Percentiles rank a stretch among this genome's conserved stretches.
Evolutionary conservation across 305 asterid species (phyloP).

Genomic region (Salvia sclarea): DNA sequence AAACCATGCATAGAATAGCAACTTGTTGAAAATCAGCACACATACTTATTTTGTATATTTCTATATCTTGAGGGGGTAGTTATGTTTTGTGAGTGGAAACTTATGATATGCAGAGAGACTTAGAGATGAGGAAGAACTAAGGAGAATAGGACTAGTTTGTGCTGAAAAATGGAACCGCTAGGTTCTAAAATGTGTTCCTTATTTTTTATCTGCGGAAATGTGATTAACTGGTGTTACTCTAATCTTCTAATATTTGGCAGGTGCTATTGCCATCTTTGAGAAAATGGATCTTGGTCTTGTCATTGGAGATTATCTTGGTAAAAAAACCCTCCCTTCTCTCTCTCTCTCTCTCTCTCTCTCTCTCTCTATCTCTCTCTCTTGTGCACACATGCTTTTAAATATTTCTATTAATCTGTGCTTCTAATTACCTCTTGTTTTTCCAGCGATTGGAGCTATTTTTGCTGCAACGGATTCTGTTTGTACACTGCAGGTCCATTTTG

Average conservation of each 20-base stretch:
- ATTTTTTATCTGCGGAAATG: not conserved
- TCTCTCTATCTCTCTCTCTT: no score
- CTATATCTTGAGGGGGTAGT: not conserved
- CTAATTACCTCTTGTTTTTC: slow-evolving; percentile 20
- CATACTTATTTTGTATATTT: slow-evolving; percentile 1
- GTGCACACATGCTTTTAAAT: not conserved
- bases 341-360: not conserved
- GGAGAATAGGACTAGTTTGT: not conserved
- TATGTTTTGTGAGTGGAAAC: slow-evolving; percentile 5
- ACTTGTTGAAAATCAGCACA: not conserved
- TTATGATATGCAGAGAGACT: not conserved
- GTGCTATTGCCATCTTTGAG: slow-evolving; percentile 51
- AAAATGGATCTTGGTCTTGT: slow-evolving; percentile 52
- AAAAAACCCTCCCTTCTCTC: slow-evolving; percentile 11
- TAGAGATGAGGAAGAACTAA: not conserved
- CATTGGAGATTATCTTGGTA: slow-evolving; percentile 65
- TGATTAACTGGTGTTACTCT: slow-evolving; percentile 16
- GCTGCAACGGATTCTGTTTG: slow-evolving; percentile 71
- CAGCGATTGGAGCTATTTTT: slow-evolving; percentile 70
- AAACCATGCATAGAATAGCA: slow-evolving; percentile 19
- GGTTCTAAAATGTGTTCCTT: not conserved
- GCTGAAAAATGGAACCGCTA: not conserved
- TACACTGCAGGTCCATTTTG: slow-evolving; percentile 54
- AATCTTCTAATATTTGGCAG: slow-evolving; percentile 41
- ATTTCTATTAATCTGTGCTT: slow-evolving; percentile 15